Base-by-base conservation (phyloP, 352 stramenopile species). In the Phytophthora syringae region DNA sequence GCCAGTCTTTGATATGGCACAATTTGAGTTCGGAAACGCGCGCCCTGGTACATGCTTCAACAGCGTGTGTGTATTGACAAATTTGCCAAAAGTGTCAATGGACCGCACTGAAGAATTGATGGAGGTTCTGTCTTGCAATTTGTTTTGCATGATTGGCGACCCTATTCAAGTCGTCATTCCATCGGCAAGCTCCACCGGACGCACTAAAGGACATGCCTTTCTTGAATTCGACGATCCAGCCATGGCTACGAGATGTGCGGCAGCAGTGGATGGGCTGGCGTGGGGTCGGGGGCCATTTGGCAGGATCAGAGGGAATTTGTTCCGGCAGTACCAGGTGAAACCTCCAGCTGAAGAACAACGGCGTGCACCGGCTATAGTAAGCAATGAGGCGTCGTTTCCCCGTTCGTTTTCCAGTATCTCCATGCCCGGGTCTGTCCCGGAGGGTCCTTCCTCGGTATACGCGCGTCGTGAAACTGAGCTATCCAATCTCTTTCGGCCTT, bases 1-100 rank as follows among this genome's bases (percentile, higher is more conserved):
- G 88, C 88, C 88, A 22, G 86, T 95, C 7, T 94, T 95, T 55
- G 88, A 95, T 52, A 95, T 95, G 88, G 88, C 88, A 0, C 88
- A 94, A 62, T 95, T 94, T 22, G 88, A 95, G 59, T 94, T 95
- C 52, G 86, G 84, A 25, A 95, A 88, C 44, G 84, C 88, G 3
- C 88, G 88, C 5, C 15, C 64, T 6, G 84, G 81, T 6, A 95
- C 88, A 32, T 92, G 88, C 56, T 95, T 94, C 53, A 80, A 92
- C 21, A 91, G 80, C 57, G 84, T 95, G 1, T 93, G 87, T 37
- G 88, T 95, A 39, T 58, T 95, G n/a, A 88, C 87, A 27, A 92
- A 94, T 24, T 42, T 95, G 24, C 88, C 88, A 0, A 85, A 89
- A 22, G 83, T 95, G n/a, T 70, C 84, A 51, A 73, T 88, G 64